Percentiles rank a stretch among this genome's conserved stretches.
Conservation (phyloP, 768 basidiomycete species). For the Chalciporus pseudorubinellus region DNA sequence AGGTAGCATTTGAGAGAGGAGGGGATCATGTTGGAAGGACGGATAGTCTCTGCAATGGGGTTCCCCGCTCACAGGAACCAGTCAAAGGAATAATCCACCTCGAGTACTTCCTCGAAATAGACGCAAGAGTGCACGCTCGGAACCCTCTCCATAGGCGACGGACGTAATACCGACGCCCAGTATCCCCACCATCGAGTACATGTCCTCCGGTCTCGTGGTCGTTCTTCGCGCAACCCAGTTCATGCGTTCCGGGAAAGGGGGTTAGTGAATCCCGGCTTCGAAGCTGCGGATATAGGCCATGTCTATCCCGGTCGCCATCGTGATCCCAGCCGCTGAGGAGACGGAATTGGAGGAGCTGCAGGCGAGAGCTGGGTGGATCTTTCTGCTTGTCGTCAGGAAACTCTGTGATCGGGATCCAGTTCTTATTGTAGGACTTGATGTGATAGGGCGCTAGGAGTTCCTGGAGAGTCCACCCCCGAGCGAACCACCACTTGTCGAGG, state of each 20-base stretch:
- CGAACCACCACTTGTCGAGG: background rate
- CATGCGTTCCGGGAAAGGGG: background rate
- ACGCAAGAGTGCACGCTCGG: slow-evolving; percentile 12
- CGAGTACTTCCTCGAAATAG: slow-evolving; percentile 1
- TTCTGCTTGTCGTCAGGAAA: background rate
- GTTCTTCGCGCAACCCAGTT: slow-evolving; percentile 10
- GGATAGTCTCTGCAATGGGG: background rate
- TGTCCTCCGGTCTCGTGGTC: slow-evolving; percentile 17
- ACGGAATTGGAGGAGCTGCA: background rate
- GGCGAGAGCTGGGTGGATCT: no score
- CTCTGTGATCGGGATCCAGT: background rate
- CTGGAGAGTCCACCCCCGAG: background rate
- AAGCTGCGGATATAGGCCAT: background rate
- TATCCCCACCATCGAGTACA: slow-evolving; percentile 14
- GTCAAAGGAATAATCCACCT: background rate
- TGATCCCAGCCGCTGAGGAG: background rate
- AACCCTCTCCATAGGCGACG: slow-evolving; percentile 13
- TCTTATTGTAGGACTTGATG: background rate
- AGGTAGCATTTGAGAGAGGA: background rate
- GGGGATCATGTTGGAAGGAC: background rate
- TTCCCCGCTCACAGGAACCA: background rate
- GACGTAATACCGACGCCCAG: slow-evolving; percentile 9
- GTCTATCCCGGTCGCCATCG: background rate
- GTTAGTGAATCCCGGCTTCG: background rate
- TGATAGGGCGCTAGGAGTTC: background rate